phyloP scores from a whole-genome alignment of 805 yeast genomes.

The Lipomyces chichibuensis region DNA sequence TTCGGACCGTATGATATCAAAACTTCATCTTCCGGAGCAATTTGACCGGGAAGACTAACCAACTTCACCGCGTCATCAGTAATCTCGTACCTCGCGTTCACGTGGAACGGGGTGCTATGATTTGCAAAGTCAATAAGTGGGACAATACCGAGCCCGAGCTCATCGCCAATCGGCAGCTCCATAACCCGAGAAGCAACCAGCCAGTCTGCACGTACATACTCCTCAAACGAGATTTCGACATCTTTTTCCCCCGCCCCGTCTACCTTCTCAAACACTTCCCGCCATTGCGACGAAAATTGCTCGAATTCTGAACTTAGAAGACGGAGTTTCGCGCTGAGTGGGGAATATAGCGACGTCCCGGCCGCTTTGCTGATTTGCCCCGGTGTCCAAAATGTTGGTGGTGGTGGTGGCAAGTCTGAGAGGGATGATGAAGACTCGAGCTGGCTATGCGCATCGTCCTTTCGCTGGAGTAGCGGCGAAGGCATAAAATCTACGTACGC shows the following conservation, averaged over 20 bases:
- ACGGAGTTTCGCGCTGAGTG: constrained; percentile 18
- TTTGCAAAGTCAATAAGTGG: constrained; percentile 61
- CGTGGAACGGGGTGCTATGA: constrained; percentile 43
- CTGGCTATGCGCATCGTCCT: background rate
- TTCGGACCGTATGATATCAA: constrained; percentile 45
- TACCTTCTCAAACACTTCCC: constrained; percentile 4
- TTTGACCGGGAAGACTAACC: constrained; percentile 4
- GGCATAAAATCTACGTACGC: constrained; percentile 24
- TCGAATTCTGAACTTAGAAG: constrained; percentile 11
- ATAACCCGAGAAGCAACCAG: constrained; percentile 46
- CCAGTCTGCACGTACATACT: constrained; percentile 44
- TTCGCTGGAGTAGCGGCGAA: constrained; percentile 1
- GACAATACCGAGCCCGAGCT: constrained; percentile 50
- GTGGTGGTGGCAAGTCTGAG: background rate
- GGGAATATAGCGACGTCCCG: constrained; percentile 27
- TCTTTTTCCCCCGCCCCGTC: constrained; percentile 5
- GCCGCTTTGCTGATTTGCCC: background rate
- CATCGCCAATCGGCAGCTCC: constrained; percentile 38
- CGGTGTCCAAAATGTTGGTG: constrained; percentile 29
- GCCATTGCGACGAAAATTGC: background rate
- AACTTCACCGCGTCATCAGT: constrained; percentile 43
- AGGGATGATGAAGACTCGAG: background rate
- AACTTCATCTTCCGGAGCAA: constrained; percentile 40
- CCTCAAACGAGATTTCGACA: constrained; percentile 32
- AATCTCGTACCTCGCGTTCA: constrained; percentile 47